Conservation (phyloP, 306 rosid species). For the Trifolium subterraneum region DNA sequence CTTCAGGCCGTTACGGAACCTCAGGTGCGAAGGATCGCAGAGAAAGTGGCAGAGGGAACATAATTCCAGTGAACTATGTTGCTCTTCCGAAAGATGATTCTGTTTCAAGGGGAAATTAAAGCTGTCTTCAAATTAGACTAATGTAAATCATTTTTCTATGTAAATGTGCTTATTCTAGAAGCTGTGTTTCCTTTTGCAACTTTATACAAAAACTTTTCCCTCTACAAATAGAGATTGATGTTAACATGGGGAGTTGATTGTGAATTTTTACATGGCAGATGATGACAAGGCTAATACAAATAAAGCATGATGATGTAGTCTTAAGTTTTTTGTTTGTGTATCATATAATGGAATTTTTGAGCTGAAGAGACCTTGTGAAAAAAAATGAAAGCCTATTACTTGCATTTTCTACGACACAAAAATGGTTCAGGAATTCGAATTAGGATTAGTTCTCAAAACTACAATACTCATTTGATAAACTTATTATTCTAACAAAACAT, state of each 20-base stretch:
- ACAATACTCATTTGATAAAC: background rate
- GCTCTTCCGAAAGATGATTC: constrained; percentile 84
- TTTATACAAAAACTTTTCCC: constrained; percentile 7
- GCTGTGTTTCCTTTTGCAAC: constrained; percentile 25
- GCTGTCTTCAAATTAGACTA: constrained; percentile 29
- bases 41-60: constrained; percentile 65
- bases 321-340: background rate
- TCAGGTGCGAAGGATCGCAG: constrained; percentile 63
- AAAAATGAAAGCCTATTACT: background rate
- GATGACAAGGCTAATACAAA: constrained; percentile 7
- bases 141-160: constrained; percentile 44
- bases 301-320: background rate
- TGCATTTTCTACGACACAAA: background rate
- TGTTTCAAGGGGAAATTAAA: constrained; percentile 50
- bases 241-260: background rate
- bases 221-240: constrained; percentile 22
- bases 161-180: constrained; percentile 40
- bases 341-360: too few relatives aligned
- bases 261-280: constrained; percentile 33
- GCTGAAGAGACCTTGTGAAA: background rate
- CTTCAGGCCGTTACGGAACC: constrained; percentile 59
- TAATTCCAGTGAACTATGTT: constrained; percentile 78
- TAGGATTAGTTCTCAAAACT: background rate
- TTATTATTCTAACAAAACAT: background rate
- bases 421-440: background rate